Percentiles rank a stretch among this genome's conserved stretches.
phyloP scores from a whole-genome alignment of 2,329 filamentous ascomycete genomes.

The Emericellopsis atlantica region DNA sequence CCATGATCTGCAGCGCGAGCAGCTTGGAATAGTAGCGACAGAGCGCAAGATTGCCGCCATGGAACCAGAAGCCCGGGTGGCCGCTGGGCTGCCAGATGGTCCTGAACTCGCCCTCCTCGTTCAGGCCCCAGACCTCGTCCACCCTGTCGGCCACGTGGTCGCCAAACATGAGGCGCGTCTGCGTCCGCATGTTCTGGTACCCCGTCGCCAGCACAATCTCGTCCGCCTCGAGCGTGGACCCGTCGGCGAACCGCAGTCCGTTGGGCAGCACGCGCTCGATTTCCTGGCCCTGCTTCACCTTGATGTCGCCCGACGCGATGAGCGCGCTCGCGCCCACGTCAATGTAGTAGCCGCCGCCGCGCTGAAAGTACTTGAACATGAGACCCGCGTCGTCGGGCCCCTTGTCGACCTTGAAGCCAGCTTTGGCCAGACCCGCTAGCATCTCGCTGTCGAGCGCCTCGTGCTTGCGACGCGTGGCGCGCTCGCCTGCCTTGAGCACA shows the following conservation, averaged over 20 bases:
- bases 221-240: slow-evolving; percentile 43
- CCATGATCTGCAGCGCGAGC: slow-evolving; percentile 40
- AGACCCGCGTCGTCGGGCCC: slow-evolving; percentile 46
- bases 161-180: slow-evolving; percentile 48
- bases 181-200: slow-evolving; percentile 56
- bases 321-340: slow-evolving; percentile 52
- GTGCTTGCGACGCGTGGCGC: slow-evolving; percentile 22
- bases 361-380: slow-evolving; percentile 49
- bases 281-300: slow-evolving; percentile 45
- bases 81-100: slow-evolving; percentile 47
- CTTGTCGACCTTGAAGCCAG: slow-evolving; percentile 47
- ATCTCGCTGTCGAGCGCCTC: slow-evolving; percentile 22
- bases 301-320: slow-evolving; percentile 51
- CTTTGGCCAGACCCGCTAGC: slow-evolving; percentile 32
- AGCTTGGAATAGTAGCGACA: slow-evolving; percentile 47
- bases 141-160: slow-evolving; percentile 45
- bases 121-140: slow-evolving; percentile 49
- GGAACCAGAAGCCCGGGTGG: slow-evolving; percentile 53
- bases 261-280: slow-evolving; percentile 34
- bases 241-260: slow-evolving; percentile 38
- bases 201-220: slow-evolving; percentile 52
- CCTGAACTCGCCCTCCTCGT: slow-evolving; percentile 41
- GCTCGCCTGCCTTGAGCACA: slow-evolving; percentile 47
- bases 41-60: slow-evolving; percentile 51
- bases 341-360: slow-evolving; percentile 59